These are phyloP conservation scores for Russula ochroleuca DNA, from an alignment of 768 basidiomycete species.

Conservation along the genomic window DNA sequence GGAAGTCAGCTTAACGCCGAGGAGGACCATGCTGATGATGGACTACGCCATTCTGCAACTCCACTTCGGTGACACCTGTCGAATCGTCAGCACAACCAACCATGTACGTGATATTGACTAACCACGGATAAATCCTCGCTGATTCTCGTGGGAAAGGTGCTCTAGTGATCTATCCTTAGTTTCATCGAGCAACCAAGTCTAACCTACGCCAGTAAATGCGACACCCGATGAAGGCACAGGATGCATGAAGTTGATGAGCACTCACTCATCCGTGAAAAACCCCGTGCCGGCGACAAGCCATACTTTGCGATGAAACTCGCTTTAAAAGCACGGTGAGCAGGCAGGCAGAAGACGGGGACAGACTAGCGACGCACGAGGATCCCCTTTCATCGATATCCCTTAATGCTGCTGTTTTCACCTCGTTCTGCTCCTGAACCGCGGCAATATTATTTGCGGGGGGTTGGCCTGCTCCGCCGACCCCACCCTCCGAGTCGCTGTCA, in stretches of 20 bases:
- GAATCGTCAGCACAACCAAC: neutral
- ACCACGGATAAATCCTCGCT: slow-evolving; percentile 32
- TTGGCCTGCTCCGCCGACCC: neutral
- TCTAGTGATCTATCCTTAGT: slow-evolving; percentile 38
- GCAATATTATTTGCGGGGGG: neutral
- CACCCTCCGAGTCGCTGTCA: neutral
- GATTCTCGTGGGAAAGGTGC: slow-evolving; percentile 35
- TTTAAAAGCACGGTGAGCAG: slow-evolving; percentile 25
- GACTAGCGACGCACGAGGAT: slow-evolving; percentile 56
- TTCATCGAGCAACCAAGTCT: slow-evolving; percentile 43
- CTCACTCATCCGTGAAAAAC: slow-evolving; percentile 84
- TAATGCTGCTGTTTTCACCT: slow-evolving; percentile 73
- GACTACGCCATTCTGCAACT: slow-evolving; percentile 4
- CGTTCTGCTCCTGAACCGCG: slow-evolving; percentile 43
- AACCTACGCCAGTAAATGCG: slow-evolving; percentile 41
- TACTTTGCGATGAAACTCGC: slow-evolving; percentile 48
- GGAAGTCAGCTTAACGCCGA: neutral
- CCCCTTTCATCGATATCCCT: slow-evolving; percentile 81
- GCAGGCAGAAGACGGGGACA: neutral
- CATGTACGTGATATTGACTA: neutral
- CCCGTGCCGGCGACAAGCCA: slow-evolving; percentile 61
- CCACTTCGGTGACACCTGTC: neutral
- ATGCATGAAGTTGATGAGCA: neutral
- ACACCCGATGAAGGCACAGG: slow-evolving; percentile 32
- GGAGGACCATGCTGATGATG: neutral